Evolutionary conservation across 768 basidiomycete species (phyloP).

Genomic region (Tylopilus plumbeoviolaceoides): DNA sequence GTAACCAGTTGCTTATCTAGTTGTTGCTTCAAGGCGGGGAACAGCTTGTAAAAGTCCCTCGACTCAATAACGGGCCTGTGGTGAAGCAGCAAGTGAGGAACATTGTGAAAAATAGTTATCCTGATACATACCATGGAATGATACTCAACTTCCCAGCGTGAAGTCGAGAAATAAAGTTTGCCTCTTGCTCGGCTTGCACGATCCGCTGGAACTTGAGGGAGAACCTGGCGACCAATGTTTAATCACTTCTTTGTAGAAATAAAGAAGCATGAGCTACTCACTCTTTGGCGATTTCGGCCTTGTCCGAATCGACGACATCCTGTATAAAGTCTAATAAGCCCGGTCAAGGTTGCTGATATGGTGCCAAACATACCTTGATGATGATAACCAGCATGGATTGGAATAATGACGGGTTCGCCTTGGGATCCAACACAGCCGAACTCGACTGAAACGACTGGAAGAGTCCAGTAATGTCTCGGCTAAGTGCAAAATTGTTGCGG

Average conservation of each 20-base stretch:
- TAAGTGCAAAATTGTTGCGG: conserved; percentile 62
- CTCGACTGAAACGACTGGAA: conserved; percentile 62
- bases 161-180: conserved; percentile 59
- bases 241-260: not conserved
- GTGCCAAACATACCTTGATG: conserved; percentile 43
- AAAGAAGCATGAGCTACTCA: conserved; percentile 21
- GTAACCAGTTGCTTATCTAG: conserved; percentile 48
- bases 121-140: conserved; percentile 45
- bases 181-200: conserved; percentile 56
- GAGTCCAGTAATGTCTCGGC: conserved; percentile 54
- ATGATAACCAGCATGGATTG: conserved; percentile 57
- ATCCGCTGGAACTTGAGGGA: conserved; percentile 55
- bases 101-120: not conserved
- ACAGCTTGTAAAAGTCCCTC: conserved; percentile 52
- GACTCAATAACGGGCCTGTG: conserved; percentile 58
- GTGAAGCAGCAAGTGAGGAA: not conserved
- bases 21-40: conserved; percentile 41
- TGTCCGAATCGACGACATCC: conserved; percentile 65
- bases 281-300: conserved; percentile 55
- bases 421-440: conserved; percentile 53
- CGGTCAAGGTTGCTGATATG: not conserved
- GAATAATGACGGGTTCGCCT: conserved; percentile 54
- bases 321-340: conserved; percentile 18
- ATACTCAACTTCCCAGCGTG: conserved; percentile 54
- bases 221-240: conserved; percentile 36